Evolutionary conservation across 177 flowering plant genomes (phyloP), one percentile per base, ranked within the genome.

Genomic region (Vitis hybrid): DNA sequence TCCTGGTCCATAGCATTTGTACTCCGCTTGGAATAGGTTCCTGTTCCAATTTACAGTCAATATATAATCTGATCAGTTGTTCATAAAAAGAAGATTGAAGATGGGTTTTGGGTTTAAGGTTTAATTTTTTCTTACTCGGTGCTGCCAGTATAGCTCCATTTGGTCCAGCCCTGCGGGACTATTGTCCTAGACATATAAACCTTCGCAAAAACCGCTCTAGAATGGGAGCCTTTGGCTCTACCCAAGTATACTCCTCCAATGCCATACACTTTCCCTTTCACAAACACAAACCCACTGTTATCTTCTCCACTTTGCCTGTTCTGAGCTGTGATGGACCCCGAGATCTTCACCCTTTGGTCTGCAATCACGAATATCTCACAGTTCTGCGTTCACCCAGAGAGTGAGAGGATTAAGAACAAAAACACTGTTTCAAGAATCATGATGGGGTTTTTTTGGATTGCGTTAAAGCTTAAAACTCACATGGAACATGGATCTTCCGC

Each of bases 281-380:
- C n/a, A 69, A 95, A 95, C 67, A 90, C 92, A 65, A 84, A 91
- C 8, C 98, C 98, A 64, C 89, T 84, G 3, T 79, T 62, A 10
- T 90, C 94, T 3, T 80, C 77, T 6, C 52, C 77, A 3, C 60
- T 76, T 6, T 78, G 70, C 74, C 92, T 80, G 73, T 82, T 80
- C 0, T 93, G 94, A 17, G 98, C 97, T 54, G 97, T 88, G 63
- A 91, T 86, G 11, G 99, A 95, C 7, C 99, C 99, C n/a, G 27
- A 75, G 15, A 93, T 84, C 56, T 61, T 52, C 66, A 78, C 63
- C 70, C 96, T 81, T 58, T 69, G 68, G 74, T 94, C 93, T 0
- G 69, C 82, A 10, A 85, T 72, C 73, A 91, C 98, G 78, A 91
- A 94, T 49, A 94, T 74, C 82, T 94, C 98, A 66, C 96, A 91